Base-by-base conservation (phyloP, 2,329 filamentous ascomycete species). In the Cryoendolithus antarcticus region DNA sequence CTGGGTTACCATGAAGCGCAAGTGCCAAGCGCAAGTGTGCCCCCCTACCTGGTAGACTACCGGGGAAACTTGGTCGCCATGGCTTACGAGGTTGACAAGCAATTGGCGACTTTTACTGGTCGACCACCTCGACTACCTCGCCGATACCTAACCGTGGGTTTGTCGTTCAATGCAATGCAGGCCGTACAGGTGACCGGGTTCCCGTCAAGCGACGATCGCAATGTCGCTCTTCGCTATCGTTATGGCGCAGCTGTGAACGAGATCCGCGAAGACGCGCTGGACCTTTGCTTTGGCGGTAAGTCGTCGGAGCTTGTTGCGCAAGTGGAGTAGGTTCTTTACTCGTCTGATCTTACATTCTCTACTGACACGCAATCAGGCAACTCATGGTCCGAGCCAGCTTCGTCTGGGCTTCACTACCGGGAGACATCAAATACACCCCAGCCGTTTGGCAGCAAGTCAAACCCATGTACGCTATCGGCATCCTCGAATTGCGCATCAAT, bases 81-180 rank as follows among this genome's bases (percentile, higher is more conserved):
- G 24, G 39, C 39, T 9, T 34, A 42, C 24, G 42, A 44, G 28
- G 19, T 24, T 15, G 40, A 39, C 12, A 38, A 41, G 12, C 29
- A 28, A 1, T n/a, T 27, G 9, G 38, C 42, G n/a, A 41, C 34
- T 3, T 44, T 44, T 24, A 30, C 28, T 27, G 39, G 34, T 3
- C 39, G 42, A 12, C 42, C 42, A 7, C 38, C 42, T 31, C 42
- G 32, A 10, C 31, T 44, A 9, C 34, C 29, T 24, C 34, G 31
- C 11, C 30, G 24, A 9, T 41, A 36, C 21, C 13, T 30, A 11
- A 35, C 11, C 19, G 12, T 41, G 2, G 38, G 27, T 7, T 19
- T 30, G 15, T 39, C 42, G n/a, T 32, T 40, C 10, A 39, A 41
- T 32, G 4, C 41, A 11, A 29, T 30, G 4, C 32, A 41, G 9